These are phyloP conservation scores for Chamaecyparis obtusa DNA, from an alignment of 75 land plant genomes.

Conservation along the genomic window DNA sequence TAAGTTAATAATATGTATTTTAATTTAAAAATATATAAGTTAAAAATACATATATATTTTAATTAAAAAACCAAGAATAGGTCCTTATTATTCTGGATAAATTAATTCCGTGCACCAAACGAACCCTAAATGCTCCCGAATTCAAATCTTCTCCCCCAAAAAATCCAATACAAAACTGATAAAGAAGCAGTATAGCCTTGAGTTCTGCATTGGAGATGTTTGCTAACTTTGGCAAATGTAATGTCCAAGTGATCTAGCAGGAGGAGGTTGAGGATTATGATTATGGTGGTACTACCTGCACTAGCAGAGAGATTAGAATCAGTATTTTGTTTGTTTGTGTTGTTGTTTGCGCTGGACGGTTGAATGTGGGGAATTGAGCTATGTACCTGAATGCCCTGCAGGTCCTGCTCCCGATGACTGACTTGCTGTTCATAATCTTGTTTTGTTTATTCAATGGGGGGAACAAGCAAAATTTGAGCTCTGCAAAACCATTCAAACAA, in stretches of 20 bases:
- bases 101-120: no score
- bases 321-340: neutral
- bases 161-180: no score
- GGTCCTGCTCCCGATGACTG: constrained; percentile 1
- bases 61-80: no score
- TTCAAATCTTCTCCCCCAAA: no score
- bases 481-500: constrained; percentile 1
- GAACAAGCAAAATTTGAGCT: neutral
- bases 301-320: neutral
- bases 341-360: neutral
- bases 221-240: neutral
- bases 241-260: neutral
- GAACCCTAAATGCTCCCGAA: no score
- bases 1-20: no score
- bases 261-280: neutral
- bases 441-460: neutral
- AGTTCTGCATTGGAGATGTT: neutral
- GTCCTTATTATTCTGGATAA: no score
- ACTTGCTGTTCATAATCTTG: neutral
- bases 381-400: neutral
- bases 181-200: no score
- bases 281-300: neutral
- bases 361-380: constrained; percentile 6
- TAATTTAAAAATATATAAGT: no score
- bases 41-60: no score